phyloP scores from a whole-genome alignment of 169 alveolate genomes.

The Hepatocystis sp. region DNA sequence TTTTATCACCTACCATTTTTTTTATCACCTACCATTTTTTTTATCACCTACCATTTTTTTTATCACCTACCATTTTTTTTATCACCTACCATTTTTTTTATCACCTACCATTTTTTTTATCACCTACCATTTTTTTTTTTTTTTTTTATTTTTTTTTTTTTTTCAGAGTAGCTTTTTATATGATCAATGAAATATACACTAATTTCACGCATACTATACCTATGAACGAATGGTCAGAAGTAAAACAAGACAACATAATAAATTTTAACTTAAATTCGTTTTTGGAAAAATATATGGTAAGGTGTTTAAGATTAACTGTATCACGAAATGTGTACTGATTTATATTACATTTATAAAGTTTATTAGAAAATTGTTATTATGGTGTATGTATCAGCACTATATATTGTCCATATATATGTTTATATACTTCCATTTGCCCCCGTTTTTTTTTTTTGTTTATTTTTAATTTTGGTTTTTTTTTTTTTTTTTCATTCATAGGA shows the following conservation, averaged over 20 bases:
- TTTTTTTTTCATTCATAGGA: slow-evolving; percentile 14
- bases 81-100: neutral
- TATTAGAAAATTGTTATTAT: too few relatives aligned
- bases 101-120: neutral
- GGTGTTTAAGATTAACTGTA: too few relatives aligned
- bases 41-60: neutral
- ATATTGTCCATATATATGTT: neutral
- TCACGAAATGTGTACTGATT: too few relatives aligned
- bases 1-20: neutral
- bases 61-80: neutral
- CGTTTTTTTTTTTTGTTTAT: too few relatives aligned
- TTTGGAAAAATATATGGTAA: slow-evolving; percentile 61
- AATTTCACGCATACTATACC: slow-evolving; percentile 42
- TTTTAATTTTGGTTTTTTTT: too few relatives aligned
- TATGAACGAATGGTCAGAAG: slow-evolving; percentile 46
- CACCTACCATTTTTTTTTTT: neutral
- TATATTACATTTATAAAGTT: too few relatives aligned
- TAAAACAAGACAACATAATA: slow-evolving; percentile 61
- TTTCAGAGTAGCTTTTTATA: slow-evolving; percentile 59
- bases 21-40: neutral
- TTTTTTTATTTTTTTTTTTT: neutral
- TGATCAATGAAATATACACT: slow-evolving; percentile 69
- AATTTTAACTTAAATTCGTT: slow-evolving; percentile 37
- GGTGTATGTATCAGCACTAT: too few relatives aligned
- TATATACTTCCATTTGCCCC: neutral